Conservation (phyloP, 23 red algal genomes). For the Pyropia yezoensis region DNA sequence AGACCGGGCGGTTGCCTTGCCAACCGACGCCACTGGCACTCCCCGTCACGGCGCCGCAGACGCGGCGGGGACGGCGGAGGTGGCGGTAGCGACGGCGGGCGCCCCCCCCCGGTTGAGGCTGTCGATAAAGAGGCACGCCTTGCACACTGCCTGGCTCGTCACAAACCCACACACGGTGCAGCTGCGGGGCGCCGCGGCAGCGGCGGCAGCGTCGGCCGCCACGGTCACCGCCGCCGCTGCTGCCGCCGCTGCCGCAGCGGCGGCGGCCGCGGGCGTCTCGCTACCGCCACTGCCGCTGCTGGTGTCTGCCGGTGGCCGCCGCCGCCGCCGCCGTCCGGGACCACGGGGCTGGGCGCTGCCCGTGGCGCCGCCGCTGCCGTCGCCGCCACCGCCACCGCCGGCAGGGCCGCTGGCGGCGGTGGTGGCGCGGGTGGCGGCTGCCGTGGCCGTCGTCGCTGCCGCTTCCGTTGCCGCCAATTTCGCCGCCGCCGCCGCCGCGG, state of each 20-base stretch:
- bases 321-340: no score
- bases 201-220: not conserved
- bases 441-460: no score
- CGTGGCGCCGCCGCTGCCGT: not conserved
- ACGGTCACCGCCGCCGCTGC: not conserved
- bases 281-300: not conserved
- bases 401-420: no score
- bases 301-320: conserved; percentile 13
- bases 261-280: not conserved
- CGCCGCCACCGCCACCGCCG: not conserved
- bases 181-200: conserved; percentile 12
- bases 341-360: no score
- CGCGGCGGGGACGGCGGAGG: no score
- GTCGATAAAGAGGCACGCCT: conserved; percentile 81
- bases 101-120: conserved; percentile 70
- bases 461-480: no score
- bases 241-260: conserved; percentile 1
- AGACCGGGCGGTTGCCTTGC: no score
- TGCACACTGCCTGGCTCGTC: conserved; percentile 87
- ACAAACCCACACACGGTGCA: conserved; percentile 73
- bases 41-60: no score
- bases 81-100: not conserved
- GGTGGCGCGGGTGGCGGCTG: no score
- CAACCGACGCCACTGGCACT: no score
- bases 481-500: not conserved